Evolutionary conservation across 371 early-diverging fungal species (phyloP).

Genomic region (Sporodiniella umbellata): DNA sequence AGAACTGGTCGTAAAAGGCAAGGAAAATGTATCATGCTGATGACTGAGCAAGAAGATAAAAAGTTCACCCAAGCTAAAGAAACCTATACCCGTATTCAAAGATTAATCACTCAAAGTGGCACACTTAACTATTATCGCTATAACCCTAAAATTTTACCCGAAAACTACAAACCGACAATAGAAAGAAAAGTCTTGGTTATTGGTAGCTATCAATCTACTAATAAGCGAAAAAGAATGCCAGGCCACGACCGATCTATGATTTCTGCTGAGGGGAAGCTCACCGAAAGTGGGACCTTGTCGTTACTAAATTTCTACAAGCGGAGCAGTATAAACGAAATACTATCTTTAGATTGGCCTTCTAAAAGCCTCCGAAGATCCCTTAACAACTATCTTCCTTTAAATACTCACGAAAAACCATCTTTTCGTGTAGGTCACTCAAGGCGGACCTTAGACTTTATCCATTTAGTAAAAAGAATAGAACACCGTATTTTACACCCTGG

Average conservation of each 20-base stretch:
- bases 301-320: not conserved
- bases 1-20: conserved; percentile 91
- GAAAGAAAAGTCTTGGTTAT: conserved; percentile 24
- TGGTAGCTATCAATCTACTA: conserved; percentile 16
- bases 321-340: conserved; percentile 10
- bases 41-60: conserved; percentile 80
- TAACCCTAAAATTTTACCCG: conserved; percentile 48
- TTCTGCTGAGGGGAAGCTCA: not conserved
- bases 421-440: conserved; percentile 25
- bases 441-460: conserved; percentile 21
- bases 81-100: conserved; percentile 59
- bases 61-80: conserved; percentile 61
- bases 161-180: conserved; percentile 43
- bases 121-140: conserved; percentile 13
- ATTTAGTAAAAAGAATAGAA: conserved; percentile 26
- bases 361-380: not conserved
- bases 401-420: conserved; percentile 3
- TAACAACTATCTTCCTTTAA: conserved; percentile 16
- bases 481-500: conserved; percentile 26
- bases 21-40: conserved; percentile 77
- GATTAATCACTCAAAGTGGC: conserved; percentile 28
- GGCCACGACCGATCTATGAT: not conserved
- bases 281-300: not conserved
- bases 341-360: conserved; percentile 20
- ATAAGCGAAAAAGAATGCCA: not conserved